Conservation (phyloP, 1,284 basidiomycete genomes). For the Coniferiporia weirii region DNA sequence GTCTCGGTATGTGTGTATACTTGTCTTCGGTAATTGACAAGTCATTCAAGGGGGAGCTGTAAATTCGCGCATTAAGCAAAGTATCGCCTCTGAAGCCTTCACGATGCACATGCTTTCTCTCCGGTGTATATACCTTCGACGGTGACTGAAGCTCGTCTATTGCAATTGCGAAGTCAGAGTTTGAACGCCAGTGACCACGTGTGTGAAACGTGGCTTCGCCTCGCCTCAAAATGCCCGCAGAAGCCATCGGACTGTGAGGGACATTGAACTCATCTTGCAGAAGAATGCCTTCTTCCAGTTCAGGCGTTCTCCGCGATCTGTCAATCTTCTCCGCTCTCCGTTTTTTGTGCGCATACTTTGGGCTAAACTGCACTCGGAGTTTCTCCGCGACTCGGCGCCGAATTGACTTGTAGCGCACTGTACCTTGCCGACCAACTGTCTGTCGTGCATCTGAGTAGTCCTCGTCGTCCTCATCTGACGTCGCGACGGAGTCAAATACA, state of each 20-base stretch:
- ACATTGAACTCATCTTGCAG: neutral
- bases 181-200: constrained; percentile 11
- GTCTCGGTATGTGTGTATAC: constrained; percentile 2
- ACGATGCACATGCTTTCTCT: neutral
- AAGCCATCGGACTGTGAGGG: neutral
- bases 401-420: constrained; percentile 7
- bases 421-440: neutral
- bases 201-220: neutral
- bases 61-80: neutral
- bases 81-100: neutral
- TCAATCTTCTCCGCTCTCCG: neutral
- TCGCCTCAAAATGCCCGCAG: neutral
- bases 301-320: constrained; percentile 6
- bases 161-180: constrained; percentile 13
- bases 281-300: constrained; percentile 15
- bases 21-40: neutral
- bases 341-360: neutral
- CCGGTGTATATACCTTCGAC: neutral
- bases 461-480: constrained; percentile 15
- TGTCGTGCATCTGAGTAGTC: constrained; percentile 11
- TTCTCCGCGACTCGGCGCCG: constrained; percentile 13
- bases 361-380: neutral
- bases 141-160: neutral
- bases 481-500: constrained; percentile 11
- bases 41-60: constrained; percentile 3